Evolutionary conservation across 176 grass and related monocot genomes (phyloP), one percentile per base, ranked within the genome.

Genomic region (Urochloa ruziziensis): DNA sequence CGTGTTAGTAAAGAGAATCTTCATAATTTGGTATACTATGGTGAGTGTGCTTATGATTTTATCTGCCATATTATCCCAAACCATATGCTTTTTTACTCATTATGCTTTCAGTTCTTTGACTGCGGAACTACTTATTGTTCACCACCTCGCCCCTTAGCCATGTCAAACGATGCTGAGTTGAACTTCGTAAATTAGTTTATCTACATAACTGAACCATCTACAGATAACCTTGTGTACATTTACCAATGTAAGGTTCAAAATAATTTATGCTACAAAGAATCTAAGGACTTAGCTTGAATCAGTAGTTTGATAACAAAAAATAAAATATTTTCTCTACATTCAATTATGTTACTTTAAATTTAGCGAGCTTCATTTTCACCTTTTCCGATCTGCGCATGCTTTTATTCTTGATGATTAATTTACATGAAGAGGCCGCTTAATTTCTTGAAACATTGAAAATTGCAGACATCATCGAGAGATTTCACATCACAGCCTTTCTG

Each of bases 1-100:
- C 91, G 91, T 67, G 91, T 98, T 85, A 98, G 96, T 89, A 98
- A 98, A 86, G 93, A 98, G 86, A 98, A 98, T 70, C 89, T 98
- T 78, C 96, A 98, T 80, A 95, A 84, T 91, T 86, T 98, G 78
- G 96, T 98, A 33, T 98, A 98, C 53, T 98, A 95, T 85, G 96
- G 96, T 98, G 77, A 90, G 96, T 82, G 24, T 72, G 15, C 61
- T 79, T 53, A 62, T 89, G 48, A 54, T 82, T 75, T 75, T 73
- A 15, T 10, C 33, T 53, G 40, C 74, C 33, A 70, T 52, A 82
- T 58, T 21, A 75, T 85, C 80, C 62, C 86, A 40, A 36, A 56
- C 63, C 30, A 68, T 42, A 46, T 74, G 54, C 35, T 70, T 70
- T 49, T 77, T 24, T 37, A 79, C 74, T 58, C 28, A 19, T 27